Evolutionary conservation across 208 protist genomes (phyloP), one percentile per base, ranked within the genome.

Genomic region (Giardia duodenalis): DNA sequence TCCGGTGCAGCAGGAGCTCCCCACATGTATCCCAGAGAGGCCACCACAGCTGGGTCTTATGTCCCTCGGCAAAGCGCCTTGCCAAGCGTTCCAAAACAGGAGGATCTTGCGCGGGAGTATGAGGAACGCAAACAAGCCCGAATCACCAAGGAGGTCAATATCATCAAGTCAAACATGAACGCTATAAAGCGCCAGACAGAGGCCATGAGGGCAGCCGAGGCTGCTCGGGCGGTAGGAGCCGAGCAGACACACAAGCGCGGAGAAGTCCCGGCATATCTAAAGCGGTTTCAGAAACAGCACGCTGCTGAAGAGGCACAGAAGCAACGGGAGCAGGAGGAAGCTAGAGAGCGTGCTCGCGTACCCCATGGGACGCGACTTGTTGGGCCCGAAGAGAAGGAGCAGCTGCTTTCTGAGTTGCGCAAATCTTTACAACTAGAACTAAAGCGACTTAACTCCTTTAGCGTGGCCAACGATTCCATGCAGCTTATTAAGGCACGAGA

Each of bases 221-320:
- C 0, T n/a, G 19, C 43, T 45, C 2, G n/a, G 88, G 1, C n/a
- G 2, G 44, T 91, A 67, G 44, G 47, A n/a, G 2, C 0, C 2
- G 44, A 47, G 47, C 44, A n/a, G 10, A 87, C 39, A 39, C 44
- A 91, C 2, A 91, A 91, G 44, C 4, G 39, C 2, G 88, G 88
- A 43, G 43, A 47, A 1, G n/a, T 91, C n/a, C 88, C 88, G 43
- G 88, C 44, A 1, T 91, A 91, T 47, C 46, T 91, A 2, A 91
- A 47, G 44, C 0, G 47, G 1, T 48, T n/a, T 43, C 44, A 91
- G 45, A 19, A 47, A 4, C 44, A 91, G 43, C 1, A n/a, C 44
- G 1, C 4, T 19, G 2, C 1, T n/a, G 44, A 91, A n/a, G 1
- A 4, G 45, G 88, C 44, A 2, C 4, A 91, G 45, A 45, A 91